phyloP scores from a whole-genome alignment of 2,329 filamentous ascomycete species.

The Beauveria varroae region DNA sequence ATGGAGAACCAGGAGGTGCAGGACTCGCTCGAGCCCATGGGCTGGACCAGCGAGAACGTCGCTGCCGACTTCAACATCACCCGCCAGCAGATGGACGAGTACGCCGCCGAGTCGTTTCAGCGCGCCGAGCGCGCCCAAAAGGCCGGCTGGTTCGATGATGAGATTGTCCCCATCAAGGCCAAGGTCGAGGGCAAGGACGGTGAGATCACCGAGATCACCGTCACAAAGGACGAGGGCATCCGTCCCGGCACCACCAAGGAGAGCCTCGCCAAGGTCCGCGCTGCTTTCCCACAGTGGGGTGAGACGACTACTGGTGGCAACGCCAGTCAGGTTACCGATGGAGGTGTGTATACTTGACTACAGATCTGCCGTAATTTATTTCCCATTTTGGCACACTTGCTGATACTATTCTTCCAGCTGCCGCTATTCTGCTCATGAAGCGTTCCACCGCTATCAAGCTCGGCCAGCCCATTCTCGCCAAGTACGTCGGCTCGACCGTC shows the following conservation, averaged over 20 bases:
- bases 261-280: conserved; percentile 71
- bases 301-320: conserved; percentile 85
- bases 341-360: conserved; percentile 42
- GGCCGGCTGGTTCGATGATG: conserved; percentile 83
- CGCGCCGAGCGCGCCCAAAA: conserved; percentile 87
- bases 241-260: conserved; percentile 85
- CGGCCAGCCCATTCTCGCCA: conserved; percentile 85
- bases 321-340: conserved; percentile 90
- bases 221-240: conserved; percentile 85
- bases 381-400: background rate
- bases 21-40: conserved; percentile 94
- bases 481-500: conserved; percentile 87
- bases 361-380: background rate
- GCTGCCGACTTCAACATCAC: conserved; percentile 81
- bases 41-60: conserved; percentile 95
- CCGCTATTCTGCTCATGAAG: conserved; percentile 88
- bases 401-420: conserved; percentile 43
- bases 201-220: conserved; percentile 65
- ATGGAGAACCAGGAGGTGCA: conserved; percentile 64
- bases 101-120: conserved; percentile 78
- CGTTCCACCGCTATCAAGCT: conserved; percentile 80
- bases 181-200: conserved; percentile 79
- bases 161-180: conserved; percentile 83
- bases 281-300: conserved; percentile 86
- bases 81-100: conserved; percentile 75